Conservation (phyloP, 1,284 basidiomycete species). For the Apiotrichum mycotoxinovorans region DNA sequence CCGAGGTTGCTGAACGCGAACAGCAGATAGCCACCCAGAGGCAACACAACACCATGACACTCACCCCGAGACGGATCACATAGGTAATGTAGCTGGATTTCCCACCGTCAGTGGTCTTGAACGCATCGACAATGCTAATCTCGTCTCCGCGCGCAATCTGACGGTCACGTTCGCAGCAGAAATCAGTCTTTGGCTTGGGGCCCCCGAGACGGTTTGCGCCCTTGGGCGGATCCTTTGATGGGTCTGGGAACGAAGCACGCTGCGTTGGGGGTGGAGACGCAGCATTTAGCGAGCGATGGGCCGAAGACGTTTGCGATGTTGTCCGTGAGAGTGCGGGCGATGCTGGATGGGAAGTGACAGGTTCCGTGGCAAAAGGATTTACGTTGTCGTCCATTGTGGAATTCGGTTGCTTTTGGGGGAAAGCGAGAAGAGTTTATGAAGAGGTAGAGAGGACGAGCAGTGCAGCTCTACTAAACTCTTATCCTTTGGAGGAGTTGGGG, state of each 20-base stretch:
- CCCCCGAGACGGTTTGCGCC: slow-evolving; percentile 35
- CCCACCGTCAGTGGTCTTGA: slow-evolving; percentile 86
- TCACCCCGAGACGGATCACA: slow-evolving; percentile 83
- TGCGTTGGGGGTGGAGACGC: slow-evolving; percentile 47
- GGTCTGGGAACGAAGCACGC: slow-evolving; percentile 47
- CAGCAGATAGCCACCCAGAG: neutral
- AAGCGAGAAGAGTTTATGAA: neutral
- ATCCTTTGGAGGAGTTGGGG: neutral
- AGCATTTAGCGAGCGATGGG: slow-evolving; percentile 16
- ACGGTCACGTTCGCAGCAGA: slow-evolving; percentile 47
- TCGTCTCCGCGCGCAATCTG: slow-evolving; percentile 45
- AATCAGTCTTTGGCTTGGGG: slow-evolving; percentile 42
- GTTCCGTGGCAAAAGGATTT: slow-evolving; percentile 20
- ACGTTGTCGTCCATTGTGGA: slow-evolving; percentile 20
- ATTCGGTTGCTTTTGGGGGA: no score
- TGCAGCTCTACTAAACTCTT: neutral
- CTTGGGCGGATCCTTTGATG: slow-evolving; percentile 37
- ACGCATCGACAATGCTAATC: slow-evolving; percentile 74
- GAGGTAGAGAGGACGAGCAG: neutral
- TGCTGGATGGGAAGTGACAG: slow-evolving; percentile 3
- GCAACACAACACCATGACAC: slow-evolving; percentile 36
- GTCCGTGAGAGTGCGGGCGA: slow-evolving; percentile 18
- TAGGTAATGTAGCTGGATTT: slow-evolving; percentile 90
- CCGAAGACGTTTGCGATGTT: slow-evolving; percentile 12
- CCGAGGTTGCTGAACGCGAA: no score